Conservation (phyloP, 805 yeast genomes). For the Schwanniomyces vanrijiae region DNA sequence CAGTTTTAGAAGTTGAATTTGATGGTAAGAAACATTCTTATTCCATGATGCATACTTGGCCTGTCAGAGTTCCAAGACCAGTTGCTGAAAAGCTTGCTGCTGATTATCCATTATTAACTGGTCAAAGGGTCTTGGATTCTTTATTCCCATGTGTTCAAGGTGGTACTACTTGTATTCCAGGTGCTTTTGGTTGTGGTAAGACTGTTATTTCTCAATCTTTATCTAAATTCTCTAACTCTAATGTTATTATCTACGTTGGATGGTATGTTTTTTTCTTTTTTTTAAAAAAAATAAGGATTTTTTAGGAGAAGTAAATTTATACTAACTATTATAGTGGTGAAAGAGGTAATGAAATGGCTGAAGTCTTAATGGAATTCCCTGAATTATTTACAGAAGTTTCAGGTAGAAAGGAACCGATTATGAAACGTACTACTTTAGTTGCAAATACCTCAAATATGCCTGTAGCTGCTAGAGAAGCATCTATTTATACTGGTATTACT, state of each 20-base stretch:
- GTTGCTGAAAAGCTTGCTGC: constrained; percentile 93
- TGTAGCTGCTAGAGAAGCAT: constrained; percentile 99
- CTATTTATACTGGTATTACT: constrained; percentile 98
- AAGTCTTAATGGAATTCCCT: constrained; percentile 99
- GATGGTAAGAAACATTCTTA: constrained; percentile 79
- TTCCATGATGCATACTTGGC: constrained; percentile 99
- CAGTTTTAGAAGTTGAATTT: constrained; percentile 89
- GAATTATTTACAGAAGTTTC: constrained; percentile 87
- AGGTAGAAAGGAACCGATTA: constrained; percentile 96
- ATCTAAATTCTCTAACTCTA: constrained; percentile 97
- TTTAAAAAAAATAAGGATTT: too few relatives aligned
- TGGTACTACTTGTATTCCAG: constrained; percentile 99
- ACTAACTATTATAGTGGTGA: constrained; percentile 61
- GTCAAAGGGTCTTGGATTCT: constrained; percentile 98
- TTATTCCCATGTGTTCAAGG: constrained; percentile 99
- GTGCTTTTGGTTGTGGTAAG: constrained; percentile 99
- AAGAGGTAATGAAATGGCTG: constrained; percentile 99
- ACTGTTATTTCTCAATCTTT: constrained; percentile 97
- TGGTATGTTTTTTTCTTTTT: constrained; percentile 11
- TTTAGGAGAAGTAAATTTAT: constrained; percentile 9
- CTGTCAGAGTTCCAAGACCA: constrained; percentile 99
- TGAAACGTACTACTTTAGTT: constrained; percentile 98
- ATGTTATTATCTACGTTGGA: constrained; percentile 93
- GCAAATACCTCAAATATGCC: constrained; percentile 99
- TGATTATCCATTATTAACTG: constrained; percentile 92